Percentiles rank a stretch among this genome's conserved stretches.
Conservation (phyloP, 495 filamentous ascomycete genomes). For the Cercophora scortea region DNA sequence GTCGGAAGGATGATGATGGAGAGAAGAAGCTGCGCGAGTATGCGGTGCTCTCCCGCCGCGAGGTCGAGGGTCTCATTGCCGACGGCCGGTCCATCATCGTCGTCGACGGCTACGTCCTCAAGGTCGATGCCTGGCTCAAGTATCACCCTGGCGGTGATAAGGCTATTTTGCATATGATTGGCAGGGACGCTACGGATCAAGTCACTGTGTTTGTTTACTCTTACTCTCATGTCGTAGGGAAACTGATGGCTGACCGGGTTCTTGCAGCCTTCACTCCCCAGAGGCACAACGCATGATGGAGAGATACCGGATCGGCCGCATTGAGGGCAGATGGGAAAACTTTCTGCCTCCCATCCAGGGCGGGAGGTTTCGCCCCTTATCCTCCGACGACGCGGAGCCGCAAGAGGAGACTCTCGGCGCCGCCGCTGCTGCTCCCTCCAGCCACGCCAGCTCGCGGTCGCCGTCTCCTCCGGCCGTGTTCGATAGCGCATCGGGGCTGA, state of each 20-base stretch:
- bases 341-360: constrained; percentile 91
- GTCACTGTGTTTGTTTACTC: constrained; percentile 64
- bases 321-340: constrained; percentile 79
- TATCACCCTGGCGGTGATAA: constrained; percentile 93
- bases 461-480: constrained; percentile 64
- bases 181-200: constrained; percentile 93
- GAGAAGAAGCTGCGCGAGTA: constrained; percentile 14
- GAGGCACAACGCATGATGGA: constrained; percentile 73
- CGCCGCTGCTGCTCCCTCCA: constrained; percentile 14
- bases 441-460: constrained; percentile 40
- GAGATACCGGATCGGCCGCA: constrained; percentile 73
- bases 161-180: constrained; percentile 90
- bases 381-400: constrained; percentile 14
- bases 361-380: constrained; percentile 59
- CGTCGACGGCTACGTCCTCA: constrained; percentile 70
- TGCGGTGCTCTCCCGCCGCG: constrained; percentile 53
- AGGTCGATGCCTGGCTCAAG: constrained; percentile 76
- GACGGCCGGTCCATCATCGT: constrained; percentile 79
- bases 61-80: constrained; percentile 83
- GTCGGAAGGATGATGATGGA: too few species aligned
- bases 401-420: constrained; percentile 22
- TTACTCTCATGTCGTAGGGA: neutral
- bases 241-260: neutral
- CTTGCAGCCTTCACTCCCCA: constrained; percentile 66
- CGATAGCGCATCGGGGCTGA: constrained; percentile 33